phyloP scores from a whole-genome alignment of 2,329 filamentous ascomycete species.

The Aspergillus clavatus region DNA sequence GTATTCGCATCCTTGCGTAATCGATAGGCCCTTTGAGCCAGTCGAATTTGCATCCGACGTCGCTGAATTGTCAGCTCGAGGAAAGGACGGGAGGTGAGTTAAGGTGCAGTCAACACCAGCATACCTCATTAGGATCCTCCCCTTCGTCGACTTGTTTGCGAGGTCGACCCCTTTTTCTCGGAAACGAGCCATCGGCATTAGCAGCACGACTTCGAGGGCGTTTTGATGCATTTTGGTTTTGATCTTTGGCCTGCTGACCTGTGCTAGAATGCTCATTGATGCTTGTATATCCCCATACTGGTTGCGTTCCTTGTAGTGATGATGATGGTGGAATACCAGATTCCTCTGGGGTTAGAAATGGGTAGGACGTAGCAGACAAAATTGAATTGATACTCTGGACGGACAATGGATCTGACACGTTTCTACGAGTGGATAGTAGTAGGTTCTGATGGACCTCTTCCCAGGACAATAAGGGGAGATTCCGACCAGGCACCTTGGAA shows the following conservation, averaged over 20 bases:
- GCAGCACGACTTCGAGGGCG: background rate
- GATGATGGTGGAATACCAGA: background rate
- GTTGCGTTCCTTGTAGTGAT: background rate
- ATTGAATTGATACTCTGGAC: conserved; percentile 6
- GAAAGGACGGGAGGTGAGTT: background rate
- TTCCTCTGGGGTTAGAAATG: conserved; percentile 8
- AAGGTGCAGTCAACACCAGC: background rate
- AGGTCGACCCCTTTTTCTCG: conserved; percentile 19
- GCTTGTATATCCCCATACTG: too few relatives aligned
- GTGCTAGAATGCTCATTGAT: too few relatives aligned
- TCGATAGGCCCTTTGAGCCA: conserved; percentile 24
- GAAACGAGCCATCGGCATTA: background rate
- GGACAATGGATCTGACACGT: background rate
- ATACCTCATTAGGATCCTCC: conserved; percentile 18
- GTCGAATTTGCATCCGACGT: conserved; percentile 22
- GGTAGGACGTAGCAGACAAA: conserved; percentile 19
- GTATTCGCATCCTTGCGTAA: conserved; percentile 22
- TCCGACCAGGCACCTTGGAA: background rate
- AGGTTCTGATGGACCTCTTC: background rate
- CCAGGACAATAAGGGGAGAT: background rate
- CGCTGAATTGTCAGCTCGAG: conserved; percentile 10
- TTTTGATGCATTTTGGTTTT: conserved; percentile 1
- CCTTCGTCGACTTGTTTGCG: conserved; percentile 13
- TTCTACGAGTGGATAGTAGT: background rate
- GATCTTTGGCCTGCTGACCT: background rate